These are phyloP conservation scores for Saksenaea oblongispora DNA, from an alignment of 371 early-diverging fungal genomes.

Conservation along the genomic window DNA sequence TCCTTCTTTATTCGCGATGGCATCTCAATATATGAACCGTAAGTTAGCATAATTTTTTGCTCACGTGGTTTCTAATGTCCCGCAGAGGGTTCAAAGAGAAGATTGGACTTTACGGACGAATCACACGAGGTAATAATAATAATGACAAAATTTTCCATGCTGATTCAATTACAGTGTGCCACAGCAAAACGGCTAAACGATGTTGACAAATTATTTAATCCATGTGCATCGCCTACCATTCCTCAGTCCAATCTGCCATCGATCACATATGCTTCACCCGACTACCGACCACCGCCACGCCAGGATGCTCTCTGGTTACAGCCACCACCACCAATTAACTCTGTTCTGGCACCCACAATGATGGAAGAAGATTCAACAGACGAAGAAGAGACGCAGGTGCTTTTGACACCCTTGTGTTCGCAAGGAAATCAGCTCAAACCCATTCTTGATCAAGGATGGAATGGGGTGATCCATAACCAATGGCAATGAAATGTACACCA, in stretches of 20 bases:
- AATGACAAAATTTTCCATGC: neutral
- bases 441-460: neutral
- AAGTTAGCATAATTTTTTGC: neutral
- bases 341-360: neutral
- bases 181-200: neutral
- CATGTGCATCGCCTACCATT: neutral
- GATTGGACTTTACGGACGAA: neutral
- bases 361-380: slow-evolving; percentile 2
- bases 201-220: neutral
- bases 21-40: neutral
- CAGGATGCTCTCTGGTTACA: slow-evolving; percentile 21
- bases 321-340: slow-evolving; percentile 12
- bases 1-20: neutral
- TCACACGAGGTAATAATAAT: neutral
- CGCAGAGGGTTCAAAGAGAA: neutral
- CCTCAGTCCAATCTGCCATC: slow-evolving; percentile 10
- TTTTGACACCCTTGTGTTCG: neutral
- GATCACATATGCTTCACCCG: slow-evolving; percentile 25
- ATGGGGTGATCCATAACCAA: neutral
- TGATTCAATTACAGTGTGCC: neutral
- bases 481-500: neutral
- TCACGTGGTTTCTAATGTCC: neutral
- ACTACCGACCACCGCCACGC: slow-evolving; percentile 23
- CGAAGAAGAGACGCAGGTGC: neutral
- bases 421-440: neutral